Evolutionary conservation across 257 asterid species (phyloP).

Genomic region (Voacanga thouarsii): DNA sequence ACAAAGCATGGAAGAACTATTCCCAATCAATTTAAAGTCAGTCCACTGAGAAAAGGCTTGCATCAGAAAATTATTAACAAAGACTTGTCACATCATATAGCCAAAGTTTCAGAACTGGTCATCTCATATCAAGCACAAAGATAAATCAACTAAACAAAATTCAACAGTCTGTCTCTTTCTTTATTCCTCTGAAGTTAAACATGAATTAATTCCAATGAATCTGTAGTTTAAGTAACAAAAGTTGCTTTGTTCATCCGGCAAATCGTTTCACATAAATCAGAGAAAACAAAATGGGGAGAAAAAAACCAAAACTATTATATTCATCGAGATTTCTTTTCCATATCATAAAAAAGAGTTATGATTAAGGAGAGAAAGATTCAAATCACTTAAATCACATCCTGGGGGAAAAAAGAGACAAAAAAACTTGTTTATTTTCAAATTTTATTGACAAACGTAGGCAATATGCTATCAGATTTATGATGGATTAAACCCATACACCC

Average conservation of each 20-base stretch:
- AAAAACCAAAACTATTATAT: not conserved
- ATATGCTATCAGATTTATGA: not conserved
- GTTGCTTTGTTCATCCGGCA: not conserved
- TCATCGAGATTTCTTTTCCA: not conserved
- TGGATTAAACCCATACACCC: not conserved
- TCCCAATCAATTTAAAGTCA: no score
- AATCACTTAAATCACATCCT: not conserved
- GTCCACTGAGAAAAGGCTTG: not conserved
- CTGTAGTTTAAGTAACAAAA: not conserved
- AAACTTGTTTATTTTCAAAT: not conserved
- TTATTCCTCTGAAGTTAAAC: no score
- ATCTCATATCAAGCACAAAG: not conserved
- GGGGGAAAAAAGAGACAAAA: not conserved
- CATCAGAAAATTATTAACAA: not conserved
- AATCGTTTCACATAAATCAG: not conserved
- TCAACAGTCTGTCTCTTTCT: no score
- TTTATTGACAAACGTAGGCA: not conserved
- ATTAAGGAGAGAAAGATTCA: not conserved
- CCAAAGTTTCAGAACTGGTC: not conserved
- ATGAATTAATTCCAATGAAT: not conserved
- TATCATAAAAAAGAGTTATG: not conserved
- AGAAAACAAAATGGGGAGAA: not conserved
- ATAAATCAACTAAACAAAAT: no score
- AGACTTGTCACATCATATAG: not conserved
- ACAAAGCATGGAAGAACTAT: not conserved